Evolutionary conservation across 2,329 filamentous ascomycete genomes (phyloP).

Genomic region (Colletotrichum incanum): DNA sequence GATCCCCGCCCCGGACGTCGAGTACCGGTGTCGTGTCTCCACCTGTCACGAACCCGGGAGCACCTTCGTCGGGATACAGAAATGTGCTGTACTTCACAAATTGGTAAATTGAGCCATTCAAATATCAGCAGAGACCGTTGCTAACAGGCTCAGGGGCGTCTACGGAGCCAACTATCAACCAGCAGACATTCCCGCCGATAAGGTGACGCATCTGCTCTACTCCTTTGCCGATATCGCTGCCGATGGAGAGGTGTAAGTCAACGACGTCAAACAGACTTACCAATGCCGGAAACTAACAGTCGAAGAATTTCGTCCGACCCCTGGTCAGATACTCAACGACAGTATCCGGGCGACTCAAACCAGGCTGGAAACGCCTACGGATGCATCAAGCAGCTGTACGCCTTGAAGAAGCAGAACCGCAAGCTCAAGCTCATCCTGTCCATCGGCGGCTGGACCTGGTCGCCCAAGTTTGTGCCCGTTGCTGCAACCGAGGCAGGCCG

Average conservation of each 20-base stretch:
- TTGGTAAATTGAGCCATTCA: constrained; percentile 58
- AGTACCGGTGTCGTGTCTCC: background rate
- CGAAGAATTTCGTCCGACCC: constrained; percentile 69
- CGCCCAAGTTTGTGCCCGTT: constrained; percentile 76
- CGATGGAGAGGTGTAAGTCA: constrained; percentile 64
- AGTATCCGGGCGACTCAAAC: constrained; percentile 77
- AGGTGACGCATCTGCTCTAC: constrained; percentile 83
- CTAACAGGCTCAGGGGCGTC: constrained; percentile 54
- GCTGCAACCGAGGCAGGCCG: constrained; percentile 75
- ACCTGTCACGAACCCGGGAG: constrained; percentile 4
- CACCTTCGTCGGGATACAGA: constrained; percentile 31
- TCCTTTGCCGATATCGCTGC: constrained; percentile 64
- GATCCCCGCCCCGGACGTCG: background rate
- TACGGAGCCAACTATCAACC: constrained; percentile 70
- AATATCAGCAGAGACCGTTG: background rate
- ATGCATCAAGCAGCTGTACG: constrained; percentile 81
- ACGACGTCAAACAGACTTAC: background rate
- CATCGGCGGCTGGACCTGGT: constrained; percentile 87
- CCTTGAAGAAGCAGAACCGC: constrained; percentile 83
- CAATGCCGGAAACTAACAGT: constrained; percentile 35
- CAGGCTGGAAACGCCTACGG: constrained; percentile 79
- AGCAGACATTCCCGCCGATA: constrained; percentile 75
- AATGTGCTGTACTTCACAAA: constrained; percentile 71
- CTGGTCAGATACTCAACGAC: constrained; percentile 77
- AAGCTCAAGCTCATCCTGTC: constrained; percentile 85